Conservation (phyloP, 257 asterid species). For the Echites panduratus region DNA sequence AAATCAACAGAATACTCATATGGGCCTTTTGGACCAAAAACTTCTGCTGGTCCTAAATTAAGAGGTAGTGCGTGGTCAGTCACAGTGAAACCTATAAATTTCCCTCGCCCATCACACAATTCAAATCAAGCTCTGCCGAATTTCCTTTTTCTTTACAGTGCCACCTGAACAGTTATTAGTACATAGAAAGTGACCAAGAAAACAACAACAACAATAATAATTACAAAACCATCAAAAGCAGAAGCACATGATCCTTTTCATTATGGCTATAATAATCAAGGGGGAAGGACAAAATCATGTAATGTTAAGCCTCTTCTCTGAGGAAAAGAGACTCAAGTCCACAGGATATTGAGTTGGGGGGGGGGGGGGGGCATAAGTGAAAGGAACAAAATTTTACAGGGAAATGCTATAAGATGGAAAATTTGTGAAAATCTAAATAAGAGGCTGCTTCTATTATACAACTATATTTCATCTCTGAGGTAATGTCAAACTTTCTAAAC, state of each 20-base stretch:
- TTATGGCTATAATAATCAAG: not conserved
- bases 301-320: not conserved
- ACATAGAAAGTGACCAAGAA: not conserved
- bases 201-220: not conserved
- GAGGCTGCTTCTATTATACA: not conserved
- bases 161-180: not conserved
- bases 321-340: not conserved
- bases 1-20: not conserved
- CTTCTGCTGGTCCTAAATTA: not conserved
- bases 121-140: not conserved
- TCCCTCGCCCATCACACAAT: not conserved
- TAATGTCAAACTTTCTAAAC: not conserved
- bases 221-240: not conserved
- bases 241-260: not conserved
- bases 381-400: constrained; percentile 5
- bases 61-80: not conserved
- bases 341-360: too few relatives aligned
- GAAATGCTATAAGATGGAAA: not conserved
- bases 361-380: too few relatives aligned
- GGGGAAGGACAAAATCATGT: not conserved
- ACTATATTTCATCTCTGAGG: not conserved
- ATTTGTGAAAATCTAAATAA: not conserved
- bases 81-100: not conserved
- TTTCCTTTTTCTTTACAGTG: not conserved
- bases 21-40: not conserved